phyloP scores from a whole-genome alignment of 345 rosid genomes.

The Anastatica hierochuntica region DNA sequence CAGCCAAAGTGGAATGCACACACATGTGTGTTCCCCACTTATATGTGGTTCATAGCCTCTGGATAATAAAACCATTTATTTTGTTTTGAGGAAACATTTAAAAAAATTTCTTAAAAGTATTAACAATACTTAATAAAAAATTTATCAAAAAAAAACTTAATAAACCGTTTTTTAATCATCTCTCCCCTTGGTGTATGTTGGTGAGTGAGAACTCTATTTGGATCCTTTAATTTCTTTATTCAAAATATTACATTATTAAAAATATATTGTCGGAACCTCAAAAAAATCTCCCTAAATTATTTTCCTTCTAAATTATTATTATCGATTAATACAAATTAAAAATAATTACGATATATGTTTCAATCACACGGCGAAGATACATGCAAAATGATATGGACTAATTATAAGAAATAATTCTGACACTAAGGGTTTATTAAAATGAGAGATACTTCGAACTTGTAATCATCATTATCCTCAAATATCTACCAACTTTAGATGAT shows the following conservation, averaged over 20 bases:
- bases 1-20: slow-evolving; percentile 15
- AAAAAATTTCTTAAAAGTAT: slow-evolving; percentile 8
- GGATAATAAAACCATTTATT: slow-evolving; percentile 19
- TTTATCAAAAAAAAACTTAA: too few species aligned
- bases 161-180: slow-evolving; percentile 8
- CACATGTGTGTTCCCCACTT: slow-evolving; percentile 19
- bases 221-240: slow-evolving; percentile 14
- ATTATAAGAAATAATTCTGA: slow-evolving; percentile 15
- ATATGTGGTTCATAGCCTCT: slow-evolving; percentile 13
- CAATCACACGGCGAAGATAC: slow-evolving; percentile 12
- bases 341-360: too few species aligned
- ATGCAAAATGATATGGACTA: slow-evolving; percentile 11
- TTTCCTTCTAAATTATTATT: slow-evolving; percentile 4
- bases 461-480: slow-evolving; percentile 7
- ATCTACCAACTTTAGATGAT: slow-evolving; percentile 20
- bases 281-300: slow-evolving; percentile 2
- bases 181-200: too few species aligned
- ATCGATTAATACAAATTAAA: too few species aligned
- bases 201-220: slow-evolving; percentile 25
- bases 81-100: slow-evolving; percentile 21
- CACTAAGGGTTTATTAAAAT: slow-evolving; percentile 10
- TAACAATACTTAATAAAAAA: slow-evolving; percentile 2
- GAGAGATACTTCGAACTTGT: slow-evolving; percentile 18
- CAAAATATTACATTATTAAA: slow-evolving; percentile 13
- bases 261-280: slow-evolving; percentile 22